These are phyloP conservation scores for Tylopilus intermedius DNA, from an alignment of 768 basidiomycete genomes.

Conservation along the genomic window DNA sequence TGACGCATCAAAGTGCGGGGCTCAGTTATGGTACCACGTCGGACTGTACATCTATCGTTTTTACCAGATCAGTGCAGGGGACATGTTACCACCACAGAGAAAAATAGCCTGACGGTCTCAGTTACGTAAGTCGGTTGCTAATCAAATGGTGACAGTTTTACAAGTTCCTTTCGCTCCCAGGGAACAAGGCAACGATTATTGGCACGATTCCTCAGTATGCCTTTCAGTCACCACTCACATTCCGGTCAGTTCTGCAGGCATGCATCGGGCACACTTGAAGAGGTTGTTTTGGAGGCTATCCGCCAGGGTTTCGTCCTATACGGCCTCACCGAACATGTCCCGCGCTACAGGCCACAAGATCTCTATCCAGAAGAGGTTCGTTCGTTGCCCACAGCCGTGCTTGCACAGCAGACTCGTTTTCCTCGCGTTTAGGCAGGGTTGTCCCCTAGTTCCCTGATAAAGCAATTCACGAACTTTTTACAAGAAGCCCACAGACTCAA, in stretches of 20 bases:
- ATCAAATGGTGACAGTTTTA: slow-evolving; percentile 1
- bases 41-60: background rate
- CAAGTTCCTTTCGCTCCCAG: slow-evolving; percentile 2
- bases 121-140: slow-evolving; percentile 18
- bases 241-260: slow-evolving; percentile 94
- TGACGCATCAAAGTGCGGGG: slow-evolving; percentile 25
- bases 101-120: background rate
- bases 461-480: slow-evolving; percentile 72
- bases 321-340: slow-evolving; percentile 90
- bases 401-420: slow-evolving; percentile 12
- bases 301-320: slow-evolving; percentile 72
- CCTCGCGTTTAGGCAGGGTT: slow-evolving; percentile 46
- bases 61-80: background rate
- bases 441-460: slow-evolving; percentile 44
- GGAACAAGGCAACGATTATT: background rate
- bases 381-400: slow-evolving; percentile 7
- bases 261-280: slow-evolving; percentile 73
- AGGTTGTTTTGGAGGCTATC: slow-evolving; percentile 79
- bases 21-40: slow-evolving; percentile 1
- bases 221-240: slow-evolving; percentile 83
- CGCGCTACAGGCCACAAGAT: slow-evolving; percentile 75
- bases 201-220: slow-evolving; percentile 35
- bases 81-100: background rate
- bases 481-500: slow-evolving; percentile 77
- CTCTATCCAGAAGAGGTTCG: slow-evolving; percentile 94